Percentiles rank a stretch among this genome's conserved stretches.
Evolutionary conservation across 768 basidiomycete genomes (phyloP).

Genomic region (Brasilioporus rufonigricans): DNA sequence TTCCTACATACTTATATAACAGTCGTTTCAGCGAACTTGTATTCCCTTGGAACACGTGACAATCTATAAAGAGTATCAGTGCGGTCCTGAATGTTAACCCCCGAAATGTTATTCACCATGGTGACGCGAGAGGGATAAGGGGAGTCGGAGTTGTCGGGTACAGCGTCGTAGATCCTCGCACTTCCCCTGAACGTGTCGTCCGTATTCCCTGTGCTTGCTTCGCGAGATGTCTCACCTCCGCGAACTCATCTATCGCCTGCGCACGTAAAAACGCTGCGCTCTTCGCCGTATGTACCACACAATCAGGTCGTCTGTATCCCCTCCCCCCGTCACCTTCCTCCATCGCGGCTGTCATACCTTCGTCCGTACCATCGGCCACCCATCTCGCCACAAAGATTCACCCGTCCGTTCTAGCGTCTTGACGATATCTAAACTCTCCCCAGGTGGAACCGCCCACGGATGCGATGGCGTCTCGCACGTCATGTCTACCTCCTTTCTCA

Average conservation of each 20-base stretch:
- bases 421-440: slow-evolving; percentile 80
- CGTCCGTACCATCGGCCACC: slow-evolving; percentile 47
- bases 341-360: not conserved
- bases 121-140: too few species aligned
- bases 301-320: slow-evolving; percentile 58
- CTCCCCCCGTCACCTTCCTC: slow-evolving; percentile 20
- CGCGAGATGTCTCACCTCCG: slow-evolving; percentile 68
- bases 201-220: slow-evolving; percentile 35
- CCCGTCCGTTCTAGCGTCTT: slow-evolving; percentile 66
- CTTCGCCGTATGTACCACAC: slow-evolving; percentile 61
- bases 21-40: too few species aligned
- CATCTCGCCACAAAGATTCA: slow-evolving; percentile 63
- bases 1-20: too few species aligned
- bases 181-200: not conserved
- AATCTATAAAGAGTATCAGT: too few species aligned
- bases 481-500: slow-evolving; percentile 97
- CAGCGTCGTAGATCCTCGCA: too few species aligned
- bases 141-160: too few species aligned
- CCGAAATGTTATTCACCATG: too few species aligned
- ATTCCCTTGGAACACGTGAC: too few species aligned
- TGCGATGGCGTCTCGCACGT: slow-evolving; percentile 94
- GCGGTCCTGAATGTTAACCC: too few species aligned
- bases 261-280: slow-evolving; percentile 70
- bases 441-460: slow-evolving; percentile 74
- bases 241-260: slow-evolving; percentile 70